Conservation (phyloP, 1,284 basidiomycete genomes). For the Puccinia coronata region DNA sequence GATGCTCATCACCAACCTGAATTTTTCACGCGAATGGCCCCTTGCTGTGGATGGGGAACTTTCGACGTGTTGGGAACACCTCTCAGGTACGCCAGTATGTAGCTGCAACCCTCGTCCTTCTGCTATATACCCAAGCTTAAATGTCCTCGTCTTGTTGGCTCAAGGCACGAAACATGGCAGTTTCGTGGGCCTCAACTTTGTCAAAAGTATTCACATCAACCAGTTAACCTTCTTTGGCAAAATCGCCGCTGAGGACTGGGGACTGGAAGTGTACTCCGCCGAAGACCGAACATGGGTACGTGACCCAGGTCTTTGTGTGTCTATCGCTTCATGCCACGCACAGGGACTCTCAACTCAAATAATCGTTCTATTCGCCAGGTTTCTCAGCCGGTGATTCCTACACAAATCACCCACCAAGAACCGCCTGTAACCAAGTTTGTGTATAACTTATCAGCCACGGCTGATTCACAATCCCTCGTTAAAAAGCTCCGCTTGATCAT, state of each 20-base stretch:
- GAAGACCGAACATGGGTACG: slow-evolving; percentile 16
- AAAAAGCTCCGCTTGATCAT: slow-evolving; percentile 16
- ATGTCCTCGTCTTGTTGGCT: not conserved
- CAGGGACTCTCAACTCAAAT: no score
- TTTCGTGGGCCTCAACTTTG: slow-evolving; percentile 31
- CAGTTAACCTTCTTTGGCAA: slow-evolving; percentile 5
- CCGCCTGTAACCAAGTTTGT: slow-evolving; percentile 14
- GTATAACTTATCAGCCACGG: not conserved
- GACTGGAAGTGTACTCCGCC: not conserved
- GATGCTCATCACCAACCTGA: slow-evolving; percentile 33
- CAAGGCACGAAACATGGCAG: not conserved
- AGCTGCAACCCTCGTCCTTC: not conserved
- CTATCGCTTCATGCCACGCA: not conserved
- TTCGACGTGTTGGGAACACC: slow-evolving; percentile 25
- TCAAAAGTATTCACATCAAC: slow-evolving; percentile 1
- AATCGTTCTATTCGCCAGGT: not conserved
- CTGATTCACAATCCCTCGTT: not conserved
- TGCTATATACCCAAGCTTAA: not conserved
- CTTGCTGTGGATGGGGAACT: slow-evolving; percentile 29
- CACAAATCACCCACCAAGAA: slow-evolving; percentile 1
- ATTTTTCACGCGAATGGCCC: slow-evolving; percentile 19
- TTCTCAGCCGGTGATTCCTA: not conserved
- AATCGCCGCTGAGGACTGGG: slow-evolving; percentile 8
- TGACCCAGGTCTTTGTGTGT: not conserved
- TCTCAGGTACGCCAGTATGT: slow-evolving; percentile 1